Base-by-base conservation (phyloP, 495 filamentous ascomycete genomes). In the Bathelium albidoporum region DNA sequence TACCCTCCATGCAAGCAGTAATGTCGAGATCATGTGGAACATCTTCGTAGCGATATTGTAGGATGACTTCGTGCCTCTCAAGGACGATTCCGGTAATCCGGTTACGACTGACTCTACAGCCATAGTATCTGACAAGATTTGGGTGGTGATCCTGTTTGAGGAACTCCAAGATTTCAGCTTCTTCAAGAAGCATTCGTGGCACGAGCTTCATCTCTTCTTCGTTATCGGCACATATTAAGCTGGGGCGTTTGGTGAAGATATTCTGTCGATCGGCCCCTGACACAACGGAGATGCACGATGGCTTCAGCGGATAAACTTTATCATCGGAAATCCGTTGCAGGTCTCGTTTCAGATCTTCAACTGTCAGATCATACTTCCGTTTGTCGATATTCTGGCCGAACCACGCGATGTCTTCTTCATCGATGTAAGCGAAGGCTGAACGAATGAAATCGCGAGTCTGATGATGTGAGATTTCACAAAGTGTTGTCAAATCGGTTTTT, bases 81-180 rank as follows among this genome's bases (percentile, higher is more conserved):
- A 69, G 55, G 32, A 66, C 64, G 28, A 69, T 44, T 44, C 67
- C 61, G 45, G 61, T 44, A 55, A 69, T 64, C 45, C 53, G 67
- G 52, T 59, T 60, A 41, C 63, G 63, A 65, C 53, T 62, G 26
- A 63, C 58, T 39, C 62, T 24, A 39, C 66, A 68, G 32, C 66
- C 59, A 41, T 66, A 59, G 60, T 68, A 68, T 55, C 59, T 53
- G 36, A 68, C 39, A 34, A 68, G 29, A 49, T 68, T 49, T 59
- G 58, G 65, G 61, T 68, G 64, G 53, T 44, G 52, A 28, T 63
- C 49, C 32, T 36, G 65, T 45, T 34, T 59, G 32, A 67, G 65
- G 31, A 67, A 53, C 65, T 67, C 65, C 36, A 67, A 26, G 59
- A 61, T 63, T 32, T 64, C 22, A 18, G 62, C 65, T 64, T 67